Evolutionary conservation across 768 basidiomycete species (phyloP).

Genomic region (Rhodocollybia butyracea): DNA sequence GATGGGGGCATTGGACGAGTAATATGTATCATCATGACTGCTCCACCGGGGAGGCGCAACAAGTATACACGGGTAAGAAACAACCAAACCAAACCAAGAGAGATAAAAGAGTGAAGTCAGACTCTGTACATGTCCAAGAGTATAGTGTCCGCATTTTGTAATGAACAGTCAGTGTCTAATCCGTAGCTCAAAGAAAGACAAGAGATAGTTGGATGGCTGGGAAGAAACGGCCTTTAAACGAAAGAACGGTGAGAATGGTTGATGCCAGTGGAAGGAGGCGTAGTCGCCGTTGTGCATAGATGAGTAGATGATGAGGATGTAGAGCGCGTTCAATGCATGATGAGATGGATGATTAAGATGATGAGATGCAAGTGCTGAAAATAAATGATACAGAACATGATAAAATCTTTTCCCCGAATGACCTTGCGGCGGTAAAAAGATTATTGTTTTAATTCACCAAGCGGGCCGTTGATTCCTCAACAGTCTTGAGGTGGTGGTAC

Average conservation of each 20-base stretch:
- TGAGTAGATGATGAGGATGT: not conserved
- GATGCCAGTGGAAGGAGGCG: not conserved
- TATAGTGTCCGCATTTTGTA: too few species aligned
- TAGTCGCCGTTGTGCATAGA: not conserved
- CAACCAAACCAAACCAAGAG: too few species aligned
- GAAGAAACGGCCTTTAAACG: not conserved
- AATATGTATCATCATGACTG: too few species aligned
- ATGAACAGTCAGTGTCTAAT: too few species aligned
- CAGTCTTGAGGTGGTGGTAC: not conserved
- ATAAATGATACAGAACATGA: slow-evolving; percentile 11
- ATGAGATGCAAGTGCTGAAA: not conserved
- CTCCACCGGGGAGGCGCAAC: too few species aligned
- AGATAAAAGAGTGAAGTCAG: too few species aligned
- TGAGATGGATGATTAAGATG: not conserved
- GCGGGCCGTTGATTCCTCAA: not conserved
- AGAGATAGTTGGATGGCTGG: not conserved
- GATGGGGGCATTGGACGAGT: too few species aligned
- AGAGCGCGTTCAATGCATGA: slow-evolving; percentile 4
- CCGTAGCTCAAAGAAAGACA: too few species aligned
- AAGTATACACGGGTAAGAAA: too few species aligned
- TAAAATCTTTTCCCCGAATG: not conserved
- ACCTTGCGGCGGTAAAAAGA: not conserved
- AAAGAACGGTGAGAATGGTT: not conserved
- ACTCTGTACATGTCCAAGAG: too few species aligned
- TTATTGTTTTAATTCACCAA: not conserved